A percentile compares a stretch with the other conserved stretches of the same genome.
Evolutionary conservation across 352 stramenopile species (phyloP).

Genomic region (Thalassiosira livingstoniorum): DNA sequence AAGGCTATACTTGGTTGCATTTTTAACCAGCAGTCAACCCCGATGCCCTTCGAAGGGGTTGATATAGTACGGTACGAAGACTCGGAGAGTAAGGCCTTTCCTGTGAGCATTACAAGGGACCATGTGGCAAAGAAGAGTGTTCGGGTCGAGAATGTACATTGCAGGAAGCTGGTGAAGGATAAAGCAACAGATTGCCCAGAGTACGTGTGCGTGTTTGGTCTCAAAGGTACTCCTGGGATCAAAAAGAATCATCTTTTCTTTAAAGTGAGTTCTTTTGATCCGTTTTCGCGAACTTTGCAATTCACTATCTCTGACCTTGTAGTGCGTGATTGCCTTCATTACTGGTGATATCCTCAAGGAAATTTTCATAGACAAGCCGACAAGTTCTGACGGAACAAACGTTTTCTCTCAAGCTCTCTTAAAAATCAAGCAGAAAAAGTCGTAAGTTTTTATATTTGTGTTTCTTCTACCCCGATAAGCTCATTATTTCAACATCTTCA

Average conservation of each 20-base stretch:
- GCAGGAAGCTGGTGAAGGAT: conserved; percentile 56
- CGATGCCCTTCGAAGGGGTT: conserved; percentile 24
- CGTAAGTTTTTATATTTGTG: no score
- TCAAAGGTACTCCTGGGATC: no score
- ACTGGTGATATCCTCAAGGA: no score
- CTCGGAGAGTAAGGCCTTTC: conserved; percentile 23
- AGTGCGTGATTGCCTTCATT: no score
- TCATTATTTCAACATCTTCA: no score
- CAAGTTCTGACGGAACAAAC: conserved; percentile 26
- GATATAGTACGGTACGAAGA: conserved; percentile 50
- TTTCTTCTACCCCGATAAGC: no score
- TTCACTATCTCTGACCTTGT: no score
- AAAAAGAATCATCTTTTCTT: no score
- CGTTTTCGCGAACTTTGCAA: no score
- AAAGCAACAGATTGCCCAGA: conserved; percentile 75
- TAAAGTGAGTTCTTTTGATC: no score
- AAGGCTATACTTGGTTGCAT: conserved; percentile 55
- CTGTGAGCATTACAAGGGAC: conserved; percentile 54
- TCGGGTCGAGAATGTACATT: conserved; percentile 36
- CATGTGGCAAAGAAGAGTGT: conserved; percentile 25
- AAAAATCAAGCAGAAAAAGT: conserved; percentile 44
- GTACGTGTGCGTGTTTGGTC: conserved; percentile 74
- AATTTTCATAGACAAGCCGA: conserved; percentile 14
- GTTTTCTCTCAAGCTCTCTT: conserved; percentile 48
- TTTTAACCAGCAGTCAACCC: conserved; percentile 36